Conservation (phyloP, 345 rosid genomes). For the Eucalyptus virginea region DNA sequence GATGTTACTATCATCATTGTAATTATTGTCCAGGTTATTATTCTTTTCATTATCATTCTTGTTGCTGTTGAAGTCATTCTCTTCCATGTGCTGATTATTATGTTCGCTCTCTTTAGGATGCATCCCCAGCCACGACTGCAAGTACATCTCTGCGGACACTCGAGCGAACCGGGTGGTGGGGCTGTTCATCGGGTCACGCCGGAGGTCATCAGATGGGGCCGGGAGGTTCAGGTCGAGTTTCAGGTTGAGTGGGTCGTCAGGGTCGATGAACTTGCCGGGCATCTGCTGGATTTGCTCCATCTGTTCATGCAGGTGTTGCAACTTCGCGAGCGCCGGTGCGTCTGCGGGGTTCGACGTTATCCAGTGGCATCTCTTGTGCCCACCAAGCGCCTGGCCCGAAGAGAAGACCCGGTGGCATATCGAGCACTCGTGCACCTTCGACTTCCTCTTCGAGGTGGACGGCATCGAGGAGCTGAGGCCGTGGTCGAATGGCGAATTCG, state of each 20-base stretch:
- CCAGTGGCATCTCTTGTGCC: constrained; percentile 99
- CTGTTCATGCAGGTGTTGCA: constrained; percentile 43
- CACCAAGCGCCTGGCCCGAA: constrained; percentile 94
- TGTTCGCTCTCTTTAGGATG: constrained; percentile 11
- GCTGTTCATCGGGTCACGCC: not conserved
- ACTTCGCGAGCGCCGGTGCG: constrained; percentile 33
- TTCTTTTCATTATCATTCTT: not conserved
- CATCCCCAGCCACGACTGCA: constrained; percentile 29
- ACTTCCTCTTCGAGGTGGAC: constrained; percentile 40
- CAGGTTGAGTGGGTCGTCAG: constrained; percentile 30
- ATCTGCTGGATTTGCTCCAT: constrained; percentile 33
- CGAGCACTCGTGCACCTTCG: constrained; percentile 88
- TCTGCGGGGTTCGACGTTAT: constrained; percentile 64
- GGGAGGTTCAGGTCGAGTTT: constrained; percentile 70
- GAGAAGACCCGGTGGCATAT: constrained; percentile 88
- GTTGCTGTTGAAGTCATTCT: not conserved
- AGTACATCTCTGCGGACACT: constrained; percentile 22
- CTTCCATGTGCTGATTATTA: not conserved
- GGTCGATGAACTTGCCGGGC: constrained; percentile 13
- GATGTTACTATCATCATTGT: not conserved
- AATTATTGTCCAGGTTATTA: not conserved
- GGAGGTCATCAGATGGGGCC: constrained; percentile 13
- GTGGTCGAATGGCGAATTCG: constrained; percentile 17
- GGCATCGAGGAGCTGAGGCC: constrained; percentile 14
- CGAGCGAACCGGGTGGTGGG: not conserved